Evolutionary conservation across 2,329 filamentous ascomycete species (phyloP).

Genomic region (Biscogniauxia mediterranea): DNA sequence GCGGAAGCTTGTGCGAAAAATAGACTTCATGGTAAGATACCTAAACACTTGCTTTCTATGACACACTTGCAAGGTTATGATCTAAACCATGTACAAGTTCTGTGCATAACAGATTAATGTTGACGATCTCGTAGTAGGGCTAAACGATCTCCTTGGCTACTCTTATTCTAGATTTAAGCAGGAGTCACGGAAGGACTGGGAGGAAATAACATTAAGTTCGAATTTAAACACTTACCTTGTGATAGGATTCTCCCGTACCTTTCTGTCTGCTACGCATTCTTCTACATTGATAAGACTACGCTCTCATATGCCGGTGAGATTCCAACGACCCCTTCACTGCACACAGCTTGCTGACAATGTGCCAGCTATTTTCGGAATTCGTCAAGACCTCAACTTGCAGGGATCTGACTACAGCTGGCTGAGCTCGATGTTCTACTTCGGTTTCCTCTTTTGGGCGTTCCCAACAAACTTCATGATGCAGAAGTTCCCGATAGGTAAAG

Average conservation of each 20-base stretch:
- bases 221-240: not conserved
- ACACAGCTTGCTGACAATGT: constrained; percentile 2
- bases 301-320: constrained; percentile 49
- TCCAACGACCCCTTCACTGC: not conserved
- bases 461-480: constrained; percentile 55
- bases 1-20: constrained; percentile 44
- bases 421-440: constrained; percentile 54
- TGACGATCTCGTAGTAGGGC: too few relatives aligned
- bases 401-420: constrained; percentile 55
- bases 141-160: too few relatives aligned
- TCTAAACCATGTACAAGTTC: too few relatives aligned
- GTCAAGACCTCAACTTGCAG: constrained; percentile 52
- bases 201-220: too few relatives aligned
- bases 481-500: constrained; percentile 48
- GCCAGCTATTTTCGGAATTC: constrained; percentile 55
- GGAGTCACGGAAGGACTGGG: too few relatives aligned
- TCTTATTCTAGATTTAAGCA: too few relatives aligned
- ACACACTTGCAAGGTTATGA: too few relatives aligned
- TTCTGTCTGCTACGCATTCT: constrained; percentile 52
- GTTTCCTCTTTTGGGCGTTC: constrained; percentile 52
- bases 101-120: too few relatives aligned
- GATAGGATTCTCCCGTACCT: constrained; percentile 50
- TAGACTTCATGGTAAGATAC: constrained; percentile 46
- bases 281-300: constrained; percentile 50
- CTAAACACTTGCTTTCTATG: too few relatives aligned